Base-by-base conservation (phyloP, 192 early-diverging fungal genomes). In the Chytriomyces hyalinus region DNA sequence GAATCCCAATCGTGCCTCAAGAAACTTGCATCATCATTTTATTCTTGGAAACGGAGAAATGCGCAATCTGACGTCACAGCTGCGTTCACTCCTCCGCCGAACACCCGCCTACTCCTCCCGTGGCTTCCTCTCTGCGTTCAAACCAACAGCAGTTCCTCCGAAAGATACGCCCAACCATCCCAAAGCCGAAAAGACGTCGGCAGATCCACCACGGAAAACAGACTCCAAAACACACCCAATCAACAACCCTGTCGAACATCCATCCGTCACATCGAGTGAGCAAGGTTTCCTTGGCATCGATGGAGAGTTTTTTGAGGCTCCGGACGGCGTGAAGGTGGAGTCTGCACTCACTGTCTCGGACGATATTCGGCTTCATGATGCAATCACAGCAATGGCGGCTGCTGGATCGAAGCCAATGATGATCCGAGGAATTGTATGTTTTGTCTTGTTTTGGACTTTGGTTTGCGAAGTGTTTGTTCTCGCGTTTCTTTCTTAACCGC, bases 341-440 rank as follows among this genome's bases (percentile, higher is more conserved):
- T n/a, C 11, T 13, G 22, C 7, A 2, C n/a, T n/a, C 20, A 17
- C 22, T 51, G 9, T 20, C 7, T 36, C 36, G 36, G 36, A 36
- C 36, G 68, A 45, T 10, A 22, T 53, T 22, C 22, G 68, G 47
- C 13, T 70, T 20, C 13, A 36, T 5, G 71, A 61, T 4, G 71
- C 44, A 2, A 61, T 47, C 3, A 17, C 49, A 60, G 46, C 43
- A 26, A 15, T n/a, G 5, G 24, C 57, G 50, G 26, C 57, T 73
- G 46, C 59, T 26, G 71, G 71, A 15, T 60, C 71, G 20, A 60
- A 62, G 24, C 59, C 71, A 62, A 10, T 73, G 36, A 73, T 60
- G 26, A 60, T 73, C 28, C 20, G 45, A 7, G 71, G 71, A 4
- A 60, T 73, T 17, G 71, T 73, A 44, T 45, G 71, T 44, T 4